A percentile compares a stretch with the other conserved stretches of the same genome.
phyloP scores from a whole-genome alignment of 768 basidiomycete genomes.

The Naganishia vaughanmartiniae region DNA sequence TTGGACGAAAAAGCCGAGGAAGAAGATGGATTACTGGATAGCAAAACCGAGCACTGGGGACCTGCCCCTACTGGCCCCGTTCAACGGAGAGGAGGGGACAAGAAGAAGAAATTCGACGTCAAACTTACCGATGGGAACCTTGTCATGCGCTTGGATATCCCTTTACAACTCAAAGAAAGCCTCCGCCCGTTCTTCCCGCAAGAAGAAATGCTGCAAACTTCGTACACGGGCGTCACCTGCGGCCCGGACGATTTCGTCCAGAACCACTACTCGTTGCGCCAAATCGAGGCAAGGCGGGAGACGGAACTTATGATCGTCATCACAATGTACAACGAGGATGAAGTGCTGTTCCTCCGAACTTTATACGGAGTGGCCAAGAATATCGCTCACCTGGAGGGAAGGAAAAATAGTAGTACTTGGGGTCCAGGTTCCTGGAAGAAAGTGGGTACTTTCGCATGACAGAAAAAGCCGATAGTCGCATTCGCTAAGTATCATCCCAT shows the following conservation, averaged over 20 bases:
- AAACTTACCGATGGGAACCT: conserved; percentile 64
- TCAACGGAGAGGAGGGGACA: conserved; percentile 43
- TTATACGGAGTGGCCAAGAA: conserved; percentile 98
- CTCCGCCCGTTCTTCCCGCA: conserved; percentile 50
- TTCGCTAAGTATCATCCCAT: neutral
- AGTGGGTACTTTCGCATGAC: conserved; percentile 38
- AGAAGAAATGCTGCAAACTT: conserved; percentile 52
- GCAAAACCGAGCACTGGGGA: conserved; percentile 46
- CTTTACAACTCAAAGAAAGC: conserved; percentile 62
- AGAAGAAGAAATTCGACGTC: conserved; percentile 43
- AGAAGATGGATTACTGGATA: conserved; percentile 14
- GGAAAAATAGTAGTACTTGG: conserved; percentile 89
- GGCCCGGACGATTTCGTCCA: conserved; percentile 88
- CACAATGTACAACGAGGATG: conserved; percentile 94
- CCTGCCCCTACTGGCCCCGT: conserved; percentile 49
- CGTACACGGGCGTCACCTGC: conserved; percentile 92
- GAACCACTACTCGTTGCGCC: conserved; percentile 77
- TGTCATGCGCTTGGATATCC: conserved; percentile 78
- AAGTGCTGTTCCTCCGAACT: conserved; percentile 77
- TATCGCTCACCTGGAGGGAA: conserved; percentile 78
- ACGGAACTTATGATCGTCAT: conserved; percentile 92
- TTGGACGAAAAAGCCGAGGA: conserved; percentile 1
- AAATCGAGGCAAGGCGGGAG: conserved; percentile 72
- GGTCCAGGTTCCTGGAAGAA: conserved; percentile 98
- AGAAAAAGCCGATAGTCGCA: neutral